Percentiles rank a stretch among this genome's conserved stretches.
These are phyloP conservation scores for Alnus glutinosa DNA, from an alignment of 306 rosid species.

Conservation along the genomic window DNA sequence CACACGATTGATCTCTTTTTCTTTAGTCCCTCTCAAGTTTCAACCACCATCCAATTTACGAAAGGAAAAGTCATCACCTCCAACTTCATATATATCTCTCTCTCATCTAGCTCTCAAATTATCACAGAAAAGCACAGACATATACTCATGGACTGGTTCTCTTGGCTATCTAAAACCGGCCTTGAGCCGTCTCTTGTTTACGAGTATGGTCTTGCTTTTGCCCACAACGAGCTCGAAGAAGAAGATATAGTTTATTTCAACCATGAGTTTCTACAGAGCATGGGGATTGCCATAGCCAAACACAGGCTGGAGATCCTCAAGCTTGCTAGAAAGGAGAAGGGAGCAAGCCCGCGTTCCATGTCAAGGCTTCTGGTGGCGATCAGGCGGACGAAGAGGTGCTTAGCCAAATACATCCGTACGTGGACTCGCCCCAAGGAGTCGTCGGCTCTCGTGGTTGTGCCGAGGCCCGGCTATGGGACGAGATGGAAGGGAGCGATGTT, in stretches of 20 bases:
- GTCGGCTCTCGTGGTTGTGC: constrained; percentile 74
- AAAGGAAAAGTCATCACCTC: constrained; percentile 21
- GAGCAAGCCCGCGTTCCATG: constrained; percentile 38
- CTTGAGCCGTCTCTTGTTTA: constrained; percentile 78
- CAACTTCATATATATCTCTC: constrained; percentile 9
- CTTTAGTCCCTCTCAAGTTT: constrained; percentile 66
- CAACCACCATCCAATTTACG: constrained; percentile 35
- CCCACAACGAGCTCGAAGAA: constrained; percentile 88
- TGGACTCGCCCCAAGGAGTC: constrained; percentile 41
- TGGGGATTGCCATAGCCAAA: constrained; percentile 95
- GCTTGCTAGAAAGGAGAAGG: constrained; percentile 57
- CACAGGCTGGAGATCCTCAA: constrained; percentile 93
- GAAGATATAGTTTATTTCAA: constrained; percentile 81
- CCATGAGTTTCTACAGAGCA: constrained; percentile 95
- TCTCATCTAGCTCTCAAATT: constrained; percentile 15
- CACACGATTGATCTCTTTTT: constrained; percentile 28
- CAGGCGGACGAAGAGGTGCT: constrained; percentile 64
- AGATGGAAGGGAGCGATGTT: constrained; percentile 54
- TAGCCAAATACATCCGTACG: constrained; percentile 44
- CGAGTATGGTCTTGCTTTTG: constrained; percentile 75
- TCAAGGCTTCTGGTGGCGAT: constrained; percentile 59
- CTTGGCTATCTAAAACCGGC: constrained; percentile 81
- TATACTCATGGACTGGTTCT: constrained; percentile 84
- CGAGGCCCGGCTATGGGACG: constrained; percentile 47
- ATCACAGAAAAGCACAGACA: constrained; percentile 6